Evolutionary conservation across 345 rosid genomes (phyloP), one percentile per base, ranked within the genome.

Genomic region (Gossypium australe): DNA sequence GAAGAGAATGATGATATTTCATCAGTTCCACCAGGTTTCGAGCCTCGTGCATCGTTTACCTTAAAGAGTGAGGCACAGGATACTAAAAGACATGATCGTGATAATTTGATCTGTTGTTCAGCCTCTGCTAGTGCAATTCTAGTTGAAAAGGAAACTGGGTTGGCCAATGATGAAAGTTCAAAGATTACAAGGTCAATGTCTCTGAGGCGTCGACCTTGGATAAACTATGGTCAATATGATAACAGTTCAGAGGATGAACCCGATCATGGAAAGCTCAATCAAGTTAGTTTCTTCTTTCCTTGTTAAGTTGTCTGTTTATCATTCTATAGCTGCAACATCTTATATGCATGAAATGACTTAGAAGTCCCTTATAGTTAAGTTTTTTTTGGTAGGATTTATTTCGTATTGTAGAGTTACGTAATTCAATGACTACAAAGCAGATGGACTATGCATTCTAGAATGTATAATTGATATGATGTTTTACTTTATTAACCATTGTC

Each of bases 21-120:
- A 29, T 82, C 93, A 68, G 89, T 90, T 74, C 99, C 99, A 20
- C 99, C 97, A 64, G 99, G 99, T 29, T 96, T 96, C 65, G 99
- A 93, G 84, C 83, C 98, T 29, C 89, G 84, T 84, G 85, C 95
- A 64, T 84, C 97, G 62, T 88, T 93, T 77, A 84, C 86, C 55
- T 70, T 90, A 79, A 90, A 80, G 74, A 84, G 74, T 59, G 82
- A 76, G 61, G 82, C 80, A 44, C 82, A 84, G 53, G 89, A 78
- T 73, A 69, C 41, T 64, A 84, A 81, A 60, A 79, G 83, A 73
- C 75, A 68, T 66, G 92, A 85, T 43, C 51, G 56, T 58, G 81
- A 61, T 56, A 73, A 72, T 77, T 66, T 71, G 73, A 73, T 17
- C 25, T 71, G 83, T 11, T 82, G 82, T 80, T 80, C 89, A 77